phyloP scores from a whole-genome alignment of 2,329 filamentous ascomycete species.

The Zalaria sp. region DNA sequence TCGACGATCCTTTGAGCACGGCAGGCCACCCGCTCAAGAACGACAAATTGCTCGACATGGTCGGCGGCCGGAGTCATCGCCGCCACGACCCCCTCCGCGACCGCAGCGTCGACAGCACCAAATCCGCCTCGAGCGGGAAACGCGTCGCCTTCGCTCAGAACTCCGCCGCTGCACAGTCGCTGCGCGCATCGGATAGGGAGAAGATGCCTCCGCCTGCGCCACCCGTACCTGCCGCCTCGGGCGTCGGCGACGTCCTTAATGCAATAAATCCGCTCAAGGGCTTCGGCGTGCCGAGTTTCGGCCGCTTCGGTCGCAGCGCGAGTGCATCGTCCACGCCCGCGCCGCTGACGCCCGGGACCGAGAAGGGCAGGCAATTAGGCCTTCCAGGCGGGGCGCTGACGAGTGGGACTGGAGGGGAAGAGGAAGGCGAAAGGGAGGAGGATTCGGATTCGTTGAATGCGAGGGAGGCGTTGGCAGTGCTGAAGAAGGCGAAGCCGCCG shows the following conservation, averaged over 20 bases:
- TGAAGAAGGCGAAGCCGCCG: constrained; percentile 32
- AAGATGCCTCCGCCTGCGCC: constrained; percentile 5
- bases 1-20: not conserved
- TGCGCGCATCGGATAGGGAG: constrained; percentile 1
- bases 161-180: not conserved
- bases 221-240: constrained; percentile 9
- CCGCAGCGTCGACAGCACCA: constrained; percentile 59
- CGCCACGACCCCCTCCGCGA: constrained; percentile 41
- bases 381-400: constrained; percentile 13
- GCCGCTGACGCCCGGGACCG: constrained; percentile 39
- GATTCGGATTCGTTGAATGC: constrained; percentile 20
- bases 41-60: constrained; percentile 47
- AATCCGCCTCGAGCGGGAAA: constrained; percentile 48
- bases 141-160: constrained; percentile 36
- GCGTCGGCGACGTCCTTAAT: constrained; percentile 16
- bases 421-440: not conserved
- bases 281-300: constrained; percentile 18
- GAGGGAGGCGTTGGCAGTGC: constrained; percentile 27
- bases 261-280: constrained; percentile 22
- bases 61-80: constrained; percentile 46
- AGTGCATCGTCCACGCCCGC: constrained; percentile 12
- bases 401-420: not conserved
- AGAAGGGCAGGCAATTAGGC: constrained; percentile 15
- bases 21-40: not conserved
- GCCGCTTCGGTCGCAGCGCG: constrained; percentile 16